phyloP scores from a whole-genome alignment of 2,329 filamentous ascomycete genomes.

The Phaeoacremonium minimum region DNA sequence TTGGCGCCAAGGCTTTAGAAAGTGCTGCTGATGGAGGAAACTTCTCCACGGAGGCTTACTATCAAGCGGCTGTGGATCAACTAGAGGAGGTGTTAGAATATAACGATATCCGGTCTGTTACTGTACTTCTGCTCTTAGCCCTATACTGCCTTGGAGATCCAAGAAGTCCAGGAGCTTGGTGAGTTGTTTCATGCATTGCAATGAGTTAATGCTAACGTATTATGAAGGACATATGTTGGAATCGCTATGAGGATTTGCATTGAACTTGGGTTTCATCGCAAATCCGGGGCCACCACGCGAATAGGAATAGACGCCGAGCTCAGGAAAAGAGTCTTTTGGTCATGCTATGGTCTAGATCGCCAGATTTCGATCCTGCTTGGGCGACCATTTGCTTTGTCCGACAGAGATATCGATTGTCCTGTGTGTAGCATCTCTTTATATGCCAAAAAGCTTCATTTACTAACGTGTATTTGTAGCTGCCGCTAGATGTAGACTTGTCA shows the following conservation, averaged over 20 bases:
- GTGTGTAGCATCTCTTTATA: too few relatives aligned
- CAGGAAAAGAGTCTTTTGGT: slow-evolving; percentile 23
- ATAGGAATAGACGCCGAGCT: slow-evolving; percentile 18
- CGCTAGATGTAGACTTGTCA: too few relatives aligned
- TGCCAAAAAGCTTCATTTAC: too few relatives aligned
- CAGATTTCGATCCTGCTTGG: slow-evolving; percentile 23
- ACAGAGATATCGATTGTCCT: slow-evolving; percentile 19
- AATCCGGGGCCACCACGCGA: slow-evolving; percentile 7
- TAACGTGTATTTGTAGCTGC: too few relatives aligned
- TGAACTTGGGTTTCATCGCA: slow-evolving; percentile 16
- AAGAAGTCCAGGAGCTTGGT: slow-evolving; percentile 12
- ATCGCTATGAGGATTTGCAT: slow-evolving; percentile 15
- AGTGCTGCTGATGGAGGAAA: slow-evolving; percentile 20
- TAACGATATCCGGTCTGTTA: slow-evolving; percentile 13
- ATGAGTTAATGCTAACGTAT: too few relatives aligned
- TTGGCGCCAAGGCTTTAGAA: slow-evolving; percentile 20
- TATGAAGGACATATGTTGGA: slow-evolving; percentile 14
- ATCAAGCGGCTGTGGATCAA: slow-evolving; percentile 11
- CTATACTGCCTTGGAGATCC: slow-evolving; percentile 13
- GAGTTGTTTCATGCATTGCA: too few relatives aligned
- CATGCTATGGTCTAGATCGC: slow-evolving; percentile 23
- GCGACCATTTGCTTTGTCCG: slow-evolving; percentile 21
- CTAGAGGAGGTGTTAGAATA: slow-evolving; percentile 13
- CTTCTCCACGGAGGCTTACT: slow-evolving; percentile 12
- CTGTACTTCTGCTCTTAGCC: slow-evolving; percentile 14